phyloP scores from a whole-genome alignment of 2,329 filamentous ascomycete species.

The Trichophyton schoenleinii region DNA sequence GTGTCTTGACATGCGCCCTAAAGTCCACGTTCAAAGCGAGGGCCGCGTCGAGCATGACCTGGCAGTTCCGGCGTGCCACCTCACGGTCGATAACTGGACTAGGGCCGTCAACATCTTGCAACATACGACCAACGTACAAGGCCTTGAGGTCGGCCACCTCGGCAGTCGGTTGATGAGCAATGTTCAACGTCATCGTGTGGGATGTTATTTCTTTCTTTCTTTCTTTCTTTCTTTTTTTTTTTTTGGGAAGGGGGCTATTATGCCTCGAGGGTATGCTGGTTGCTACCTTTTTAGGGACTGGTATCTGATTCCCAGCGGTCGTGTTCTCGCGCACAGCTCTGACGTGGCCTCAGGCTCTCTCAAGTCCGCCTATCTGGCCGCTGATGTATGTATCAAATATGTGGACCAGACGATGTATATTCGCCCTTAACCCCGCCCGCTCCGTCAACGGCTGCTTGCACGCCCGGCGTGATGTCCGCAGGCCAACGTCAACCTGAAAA shows the following conservation, averaged over 20 bases:
- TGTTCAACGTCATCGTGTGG: neutral
- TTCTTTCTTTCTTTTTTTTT: neutral
- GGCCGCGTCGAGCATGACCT: conserved; percentile 56
- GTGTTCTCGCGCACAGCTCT: neutral
- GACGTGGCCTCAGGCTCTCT: neutral
- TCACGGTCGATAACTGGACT: conserved; percentile 55
- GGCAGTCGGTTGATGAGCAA: neutral
- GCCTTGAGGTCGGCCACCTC: conserved; percentile 9
- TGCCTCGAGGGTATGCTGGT: too few species aligned
- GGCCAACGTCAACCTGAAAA: neutral
- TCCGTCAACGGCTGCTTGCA: neutral
- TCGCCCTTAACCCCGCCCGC: neutral
- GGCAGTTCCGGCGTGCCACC: conserved; percentile 53
- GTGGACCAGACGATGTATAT: neutral
- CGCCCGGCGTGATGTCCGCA: neutral
- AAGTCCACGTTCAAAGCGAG: conserved; percentile 50
- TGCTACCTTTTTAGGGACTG: too few species aligned
- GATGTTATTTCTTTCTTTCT: neutral
- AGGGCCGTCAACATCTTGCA: conserved; percentile 51
- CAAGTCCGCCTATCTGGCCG: neutral
- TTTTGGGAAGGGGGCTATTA: too few species aligned
- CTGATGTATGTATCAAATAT: neutral
- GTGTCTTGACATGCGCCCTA: conserved; percentile 67
- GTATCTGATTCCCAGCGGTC: too few species aligned
- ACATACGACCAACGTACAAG: conserved; percentile 45